Conservation (phyloP, 305 asterid species). For the Solanum hybrid region DNA sequence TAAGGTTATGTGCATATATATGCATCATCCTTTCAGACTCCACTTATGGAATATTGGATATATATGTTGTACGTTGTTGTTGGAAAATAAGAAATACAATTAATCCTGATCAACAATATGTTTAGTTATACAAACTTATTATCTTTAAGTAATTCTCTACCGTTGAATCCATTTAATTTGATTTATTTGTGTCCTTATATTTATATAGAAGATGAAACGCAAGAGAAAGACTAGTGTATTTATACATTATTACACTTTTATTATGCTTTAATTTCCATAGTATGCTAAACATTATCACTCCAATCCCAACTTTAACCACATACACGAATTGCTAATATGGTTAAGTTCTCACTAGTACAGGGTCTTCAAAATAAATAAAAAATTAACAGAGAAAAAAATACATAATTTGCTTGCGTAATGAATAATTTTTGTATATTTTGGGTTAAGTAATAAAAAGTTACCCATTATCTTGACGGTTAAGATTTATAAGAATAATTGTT, state of each 20-base stretch:
- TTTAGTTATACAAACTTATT: no score
- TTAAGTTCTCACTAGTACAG: background rate
- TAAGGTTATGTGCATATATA: no score
- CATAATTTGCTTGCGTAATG: background rate
- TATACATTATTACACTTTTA: background rate
- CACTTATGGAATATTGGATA: no score
- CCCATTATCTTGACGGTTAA: background rate
- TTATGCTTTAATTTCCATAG: background rate
- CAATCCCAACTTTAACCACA: background rate
- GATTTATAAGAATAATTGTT: background rate
- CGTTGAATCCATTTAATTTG: background rate
- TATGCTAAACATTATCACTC: background rate
- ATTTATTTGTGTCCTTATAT: no score
- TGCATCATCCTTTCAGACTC: no score
- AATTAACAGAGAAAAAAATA: background rate
- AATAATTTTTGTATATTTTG: background rate
- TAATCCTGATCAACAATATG: no score
- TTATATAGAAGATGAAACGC: no score
- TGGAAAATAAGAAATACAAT: no score
- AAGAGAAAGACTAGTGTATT: no score
- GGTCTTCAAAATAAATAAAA: background rate
- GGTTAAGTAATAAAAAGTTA: background rate
- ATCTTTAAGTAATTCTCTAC: background rate
- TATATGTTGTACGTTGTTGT: no score
- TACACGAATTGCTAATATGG: background rate